Evolutionary conservation across 2,329 filamentous ascomycete genomes (phyloP), one percentile per base, ranked within the genome.

Genomic region (Diaporthe ilicicola): DNA sequence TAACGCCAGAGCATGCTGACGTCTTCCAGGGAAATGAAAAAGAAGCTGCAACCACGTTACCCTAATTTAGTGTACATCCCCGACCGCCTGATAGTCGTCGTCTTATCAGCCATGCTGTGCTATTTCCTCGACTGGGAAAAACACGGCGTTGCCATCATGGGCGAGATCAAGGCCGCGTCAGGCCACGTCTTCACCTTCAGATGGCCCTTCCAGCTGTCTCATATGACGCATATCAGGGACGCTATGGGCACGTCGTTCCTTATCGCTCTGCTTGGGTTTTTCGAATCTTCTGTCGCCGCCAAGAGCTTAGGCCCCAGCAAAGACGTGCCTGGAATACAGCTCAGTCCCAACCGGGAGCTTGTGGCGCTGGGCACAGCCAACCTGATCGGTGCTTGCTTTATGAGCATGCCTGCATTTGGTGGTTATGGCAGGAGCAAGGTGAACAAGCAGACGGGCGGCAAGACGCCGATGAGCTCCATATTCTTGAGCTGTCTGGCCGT

Each of bases 401-500:
- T 95, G 91, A 91, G 94, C 24, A 86, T 99, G 27, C 96, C 96
- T 8, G 93, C 94, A 0, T 99, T 99, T 85, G 96, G 96, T 22
- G 96, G 96, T 10, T 99, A 99, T 78, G 96, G 95, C 12, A 88
- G 96, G 79, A 98, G 94, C 82, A 98, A 98, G 81, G 93, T 99
- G 75, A 98, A 98, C 83, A 92, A 92, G 74, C 93, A 93, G 62
- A 98, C 96, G 1, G 96, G 96, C 44, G 95, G 94, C 37, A 93
- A 92, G 80, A 98, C 93, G 1, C 95, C 95, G 0, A 97, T 98
- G 93, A 96, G 93, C 82, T 97, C 93, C 74, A 89, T 99, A 46
- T 90, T 98, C 62, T 83, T 99, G 69, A 94, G 93, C 73, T 74
- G 95, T 51, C 93, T 98, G 76, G 94, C 95, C 0, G 84, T 98